These are phyloP conservation scores for Gossypium stocksii DNA, from an alignment of 345 rosid species.

Conservation along the genomic window DNA sequence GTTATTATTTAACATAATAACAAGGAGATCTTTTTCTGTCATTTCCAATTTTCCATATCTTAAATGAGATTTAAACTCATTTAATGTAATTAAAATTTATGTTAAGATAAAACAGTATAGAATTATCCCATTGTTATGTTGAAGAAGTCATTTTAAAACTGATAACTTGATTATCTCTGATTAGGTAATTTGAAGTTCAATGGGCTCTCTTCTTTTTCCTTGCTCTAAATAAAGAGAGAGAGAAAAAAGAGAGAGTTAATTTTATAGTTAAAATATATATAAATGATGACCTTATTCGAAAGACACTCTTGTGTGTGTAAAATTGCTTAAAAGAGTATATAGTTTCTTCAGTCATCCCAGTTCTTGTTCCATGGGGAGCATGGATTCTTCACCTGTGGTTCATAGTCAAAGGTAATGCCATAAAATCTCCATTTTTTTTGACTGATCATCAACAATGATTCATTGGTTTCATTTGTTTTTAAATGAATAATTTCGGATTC, in stretches of 20 bases:
- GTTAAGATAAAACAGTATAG: neutral
- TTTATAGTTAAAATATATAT: too few relatives aligned
- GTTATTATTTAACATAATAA: too few relatives aligned
- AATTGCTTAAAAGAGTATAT: neutral
- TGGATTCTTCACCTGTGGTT: neutral
- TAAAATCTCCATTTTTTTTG: too few relatives aligned
- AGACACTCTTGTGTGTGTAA: neutral
- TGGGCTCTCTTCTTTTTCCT: neutral
- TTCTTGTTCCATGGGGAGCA: neutral
- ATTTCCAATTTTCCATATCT: too few relatives aligned
- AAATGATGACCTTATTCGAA: neutral
- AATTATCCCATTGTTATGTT: neutral
- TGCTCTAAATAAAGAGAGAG: too few relatives aligned
- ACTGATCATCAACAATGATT: too few relatives aligned
- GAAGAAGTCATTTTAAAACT: neutral
- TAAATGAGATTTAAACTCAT: too few relatives aligned
- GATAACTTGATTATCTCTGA: conserved; percentile 2
- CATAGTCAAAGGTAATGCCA: neutral
- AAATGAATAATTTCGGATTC: too few relatives aligned
- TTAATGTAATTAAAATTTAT: too few relatives aligned
- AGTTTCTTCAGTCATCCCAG: neutral
- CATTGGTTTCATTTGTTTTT: too few relatives aligned
- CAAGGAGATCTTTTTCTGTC: too few relatives aligned
- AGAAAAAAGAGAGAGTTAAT: too few relatives aligned
- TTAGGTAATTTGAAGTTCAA: neutral